Evolutionary conservation across 371 early-diverging fungal genomes (phyloP), one percentile per base, ranked within the genome.

Genomic region (Thermomucor indicae-seudaticae): DNA sequence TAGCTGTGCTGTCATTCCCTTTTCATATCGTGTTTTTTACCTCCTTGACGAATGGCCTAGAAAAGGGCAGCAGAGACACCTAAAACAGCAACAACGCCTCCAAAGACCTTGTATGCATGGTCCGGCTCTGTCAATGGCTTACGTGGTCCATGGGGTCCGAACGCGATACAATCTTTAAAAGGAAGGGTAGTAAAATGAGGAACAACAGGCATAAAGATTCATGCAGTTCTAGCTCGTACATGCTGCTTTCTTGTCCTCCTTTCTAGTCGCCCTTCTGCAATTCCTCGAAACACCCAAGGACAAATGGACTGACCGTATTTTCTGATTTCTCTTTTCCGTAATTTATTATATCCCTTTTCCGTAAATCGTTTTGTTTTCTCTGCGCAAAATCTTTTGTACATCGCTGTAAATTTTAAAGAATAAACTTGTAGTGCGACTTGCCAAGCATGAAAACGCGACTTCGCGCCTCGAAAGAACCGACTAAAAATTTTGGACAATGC

Each of bases 181-280:
- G n/a, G n/a, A n/a, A n/a, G n/a, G n/a, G n/a, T n/a, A n/a, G n/a
- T n/a, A n/a, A n/a, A n/a, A n/a, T n/a, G n/a, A n/a, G n/a, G n/a
- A n/a, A n/a, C n/a, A n/a, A n/a, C n/a, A n/a, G n/a, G n/a, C 19
- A 37, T 14, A 14, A 37, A 37, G 19, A 4, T 37, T 37, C 19
- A 37, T 16, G 19, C 11, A 37, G 10, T 5, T 14, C 22, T n/a
- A 19, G 12, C 37, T 73, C 84, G 69, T 81, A 95, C 96, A 74
- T n/a, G 71, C 84, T 58, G 97, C 93, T 70, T 91, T 86, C 90
- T 96, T 96, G 75, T 97, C 86, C 43, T 95, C 95, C 52, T 85
- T 89, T 90, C 97, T 97, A 97, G 75, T 97, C 96, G 40, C 83
- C 91, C 79, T 90, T 90, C 82, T 95, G 92, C 55, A 73, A 72